A percentile compares a stretch with the other conserved stretches of the same genome.
Evolutionary conservation across 2,329 filamentous ascomycete genomes (phyloP).

Genomic region (Fusarium hainanense): DNA sequence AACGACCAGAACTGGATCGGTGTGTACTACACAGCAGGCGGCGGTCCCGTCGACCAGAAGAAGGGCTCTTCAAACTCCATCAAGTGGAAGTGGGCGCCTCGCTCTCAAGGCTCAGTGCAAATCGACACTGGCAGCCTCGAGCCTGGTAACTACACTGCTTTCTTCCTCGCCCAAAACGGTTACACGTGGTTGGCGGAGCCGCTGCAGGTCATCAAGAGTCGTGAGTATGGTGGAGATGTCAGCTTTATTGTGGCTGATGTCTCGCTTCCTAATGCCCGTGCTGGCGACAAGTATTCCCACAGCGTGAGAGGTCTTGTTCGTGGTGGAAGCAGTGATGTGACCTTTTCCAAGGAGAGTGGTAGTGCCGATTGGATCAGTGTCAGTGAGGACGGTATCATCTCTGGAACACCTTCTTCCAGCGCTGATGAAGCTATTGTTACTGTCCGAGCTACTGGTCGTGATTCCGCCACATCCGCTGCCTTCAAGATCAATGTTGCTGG

Average conservation of each 20-base stretch:
- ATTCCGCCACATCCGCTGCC: constrained; percentile 42
- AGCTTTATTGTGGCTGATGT: constrained; percentile 47
- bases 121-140: constrained; percentile 43
- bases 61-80: constrained; percentile 46
- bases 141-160: constrained; percentile 51
- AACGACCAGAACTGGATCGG: constrained; percentile 54
- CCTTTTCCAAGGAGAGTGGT: constrained; percentile 44
- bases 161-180: constrained; percentile 51
- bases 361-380: constrained; percentile 51
- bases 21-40: constrained; percentile 49
- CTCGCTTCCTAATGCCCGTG: constrained; percentile 52
- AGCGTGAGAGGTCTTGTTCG: constrained; percentile 50
- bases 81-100: constrained; percentile 50
- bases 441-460: constrained; percentile 46
- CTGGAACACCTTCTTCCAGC: constrained; percentile 48
- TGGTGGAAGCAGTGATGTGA: constrained; percentile 40
- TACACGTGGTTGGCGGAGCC: constrained; percentile 53
- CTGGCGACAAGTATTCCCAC: constrained; percentile 49
- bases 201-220: constrained; percentile 45
- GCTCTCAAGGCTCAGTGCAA: constrained; percentile 42
- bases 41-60: constrained; percentile 50
- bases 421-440: constrained; percentile 39
- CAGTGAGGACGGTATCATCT: constrained; percentile 48
- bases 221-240: constrained; percentile 31
- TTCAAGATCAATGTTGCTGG: constrained; percentile 50